Percentiles rank a stretch among this genome's conserved stretches.
These are phyloP conservation scores for Nigrograna mackinnonii DNA, from an alignment of 2,329 filamentous ascomycete genomes.

Conservation along the genomic window DNA sequence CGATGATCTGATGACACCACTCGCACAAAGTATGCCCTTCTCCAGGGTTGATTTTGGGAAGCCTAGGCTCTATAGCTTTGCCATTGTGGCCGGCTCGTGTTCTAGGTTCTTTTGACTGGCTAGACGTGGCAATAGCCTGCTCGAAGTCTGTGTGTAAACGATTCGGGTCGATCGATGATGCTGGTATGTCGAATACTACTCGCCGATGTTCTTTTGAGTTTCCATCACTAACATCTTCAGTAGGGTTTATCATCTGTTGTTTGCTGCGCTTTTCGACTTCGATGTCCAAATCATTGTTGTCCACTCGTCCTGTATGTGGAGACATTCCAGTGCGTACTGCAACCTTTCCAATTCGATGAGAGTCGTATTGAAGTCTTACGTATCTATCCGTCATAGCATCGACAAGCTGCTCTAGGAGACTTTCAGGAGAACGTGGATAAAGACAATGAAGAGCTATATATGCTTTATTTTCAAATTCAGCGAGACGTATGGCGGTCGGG, in stretches of 20 bases:
- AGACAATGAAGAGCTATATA: not conserved
- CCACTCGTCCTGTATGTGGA: too few relatives aligned
- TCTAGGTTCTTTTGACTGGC: not conserved
- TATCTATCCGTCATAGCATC: not conserved
- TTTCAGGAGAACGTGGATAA: not conserved
- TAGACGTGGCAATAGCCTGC: not conserved
- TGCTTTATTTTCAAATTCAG: not conserved
- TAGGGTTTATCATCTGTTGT: too few relatives aligned
- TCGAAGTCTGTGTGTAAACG: not conserved
- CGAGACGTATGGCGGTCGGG: not conserved
- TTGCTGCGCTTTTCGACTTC: too few relatives aligned
- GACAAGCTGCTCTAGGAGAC: not conserved
- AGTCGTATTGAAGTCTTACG: not conserved
- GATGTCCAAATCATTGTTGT: too few relatives aligned
- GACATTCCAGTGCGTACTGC: too few relatives aligned
- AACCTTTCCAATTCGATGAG: not conserved
- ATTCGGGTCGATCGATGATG: constrained; percentile 2
- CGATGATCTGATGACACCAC: not conserved
- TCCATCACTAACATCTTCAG: too few relatives aligned
- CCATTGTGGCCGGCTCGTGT: not conserved
- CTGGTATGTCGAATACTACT: constrained; percentile 10
- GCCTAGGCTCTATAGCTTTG: not conserved
- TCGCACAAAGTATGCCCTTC: not conserved
- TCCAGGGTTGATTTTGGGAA: not conserved
- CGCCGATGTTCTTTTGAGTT: constrained; percentile 1